Evolutionary conservation across 345 rosid genomes (phyloP).

Genomic region (Hypericum perforatum): DNA sequence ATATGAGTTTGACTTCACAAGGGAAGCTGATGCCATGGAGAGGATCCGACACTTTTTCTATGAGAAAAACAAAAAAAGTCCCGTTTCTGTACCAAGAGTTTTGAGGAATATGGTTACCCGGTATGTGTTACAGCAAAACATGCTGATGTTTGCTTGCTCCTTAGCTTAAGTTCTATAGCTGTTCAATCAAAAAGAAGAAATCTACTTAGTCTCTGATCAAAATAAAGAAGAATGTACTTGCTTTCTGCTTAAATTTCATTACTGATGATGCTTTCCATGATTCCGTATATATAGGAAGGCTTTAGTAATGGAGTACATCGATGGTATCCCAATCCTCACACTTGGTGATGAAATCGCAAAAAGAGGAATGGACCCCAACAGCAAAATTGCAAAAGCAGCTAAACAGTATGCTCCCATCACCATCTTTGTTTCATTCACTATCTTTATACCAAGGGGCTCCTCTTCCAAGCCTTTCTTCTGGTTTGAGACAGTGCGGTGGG

Average conservation of each 20-base stretch:
- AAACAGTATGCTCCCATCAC: constrained; percentile 73
- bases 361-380: constrained; percentile 80
- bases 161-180: no score
- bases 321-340: constrained; percentile 82
- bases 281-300: constrained; percentile 46
- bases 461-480: neutral
- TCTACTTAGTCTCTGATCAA: neutral
- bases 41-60: constrained; percentile 60
- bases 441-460: neutral
- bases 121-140: constrained; percentile 24
- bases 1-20: constrained; percentile 80
- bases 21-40: constrained; percentile 85
- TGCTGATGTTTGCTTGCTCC: neutral
- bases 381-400: constrained; percentile 80
- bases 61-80: constrained; percentile 63
- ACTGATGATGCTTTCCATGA: neutral
- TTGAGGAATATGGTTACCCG: constrained; percentile 58
- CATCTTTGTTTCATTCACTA: constrained; percentile 11
- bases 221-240: no score
- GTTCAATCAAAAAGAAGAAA: no score
- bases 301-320: constrained; percentile 83
- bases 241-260: neutral
- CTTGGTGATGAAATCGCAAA: constrained; percentile 81
- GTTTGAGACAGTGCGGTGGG: neutral
- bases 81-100: constrained; percentile 68